Evolutionary conservation across 2,329 filamentous ascomycete species (phyloP).

Genomic region (Trichoderma sp.): DNA sequence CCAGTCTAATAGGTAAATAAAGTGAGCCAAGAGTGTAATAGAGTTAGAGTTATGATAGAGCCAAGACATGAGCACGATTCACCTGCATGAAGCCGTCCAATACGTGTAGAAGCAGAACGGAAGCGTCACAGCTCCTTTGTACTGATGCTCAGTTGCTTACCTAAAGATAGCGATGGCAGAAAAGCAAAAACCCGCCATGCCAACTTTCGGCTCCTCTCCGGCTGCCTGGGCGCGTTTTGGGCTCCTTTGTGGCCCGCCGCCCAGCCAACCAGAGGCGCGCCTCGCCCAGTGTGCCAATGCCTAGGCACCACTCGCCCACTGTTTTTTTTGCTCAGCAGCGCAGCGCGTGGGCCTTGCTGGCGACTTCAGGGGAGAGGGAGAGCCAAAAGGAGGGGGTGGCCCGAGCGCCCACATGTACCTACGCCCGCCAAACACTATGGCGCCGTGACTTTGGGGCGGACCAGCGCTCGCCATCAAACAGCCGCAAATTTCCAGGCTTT

Average conservation of each 20-base stretch:
- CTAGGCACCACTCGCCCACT: conserved; percentile 5
- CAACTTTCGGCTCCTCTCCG: conserved; percentile 7
- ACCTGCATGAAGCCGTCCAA: background rate
- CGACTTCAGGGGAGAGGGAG: conserved; percentile 23
- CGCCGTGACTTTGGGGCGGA: conserved; percentile 29
- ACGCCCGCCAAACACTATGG: conserved; percentile 20
- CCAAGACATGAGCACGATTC: background rate
- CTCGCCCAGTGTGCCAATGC: conserved; percentile 8
- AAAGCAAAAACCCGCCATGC: background rate
- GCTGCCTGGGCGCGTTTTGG: conserved; percentile 6
- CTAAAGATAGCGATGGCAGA: background rate
- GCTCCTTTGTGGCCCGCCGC: background rate
- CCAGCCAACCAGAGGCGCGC: conserved; percentile 21
- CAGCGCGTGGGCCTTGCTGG: background rate
- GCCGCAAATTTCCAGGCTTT: conserved; percentile 29
- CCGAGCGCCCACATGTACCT: conserved; percentile 33
- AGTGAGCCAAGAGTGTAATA: background rate
- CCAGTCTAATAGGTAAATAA: background rate
- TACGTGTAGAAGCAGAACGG: background rate
- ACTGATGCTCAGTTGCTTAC: background rate
- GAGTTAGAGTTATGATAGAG: background rate
- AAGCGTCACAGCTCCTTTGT: background rate
- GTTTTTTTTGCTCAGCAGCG: conserved; percentile 13
- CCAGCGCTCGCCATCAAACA: conserved; percentile 29
- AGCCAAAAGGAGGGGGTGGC: conserved; percentile 35